Evolutionary conservation across 257 asterid genomes (phyloP).

Genomic region (Voacanga thouarsii): DNA sequence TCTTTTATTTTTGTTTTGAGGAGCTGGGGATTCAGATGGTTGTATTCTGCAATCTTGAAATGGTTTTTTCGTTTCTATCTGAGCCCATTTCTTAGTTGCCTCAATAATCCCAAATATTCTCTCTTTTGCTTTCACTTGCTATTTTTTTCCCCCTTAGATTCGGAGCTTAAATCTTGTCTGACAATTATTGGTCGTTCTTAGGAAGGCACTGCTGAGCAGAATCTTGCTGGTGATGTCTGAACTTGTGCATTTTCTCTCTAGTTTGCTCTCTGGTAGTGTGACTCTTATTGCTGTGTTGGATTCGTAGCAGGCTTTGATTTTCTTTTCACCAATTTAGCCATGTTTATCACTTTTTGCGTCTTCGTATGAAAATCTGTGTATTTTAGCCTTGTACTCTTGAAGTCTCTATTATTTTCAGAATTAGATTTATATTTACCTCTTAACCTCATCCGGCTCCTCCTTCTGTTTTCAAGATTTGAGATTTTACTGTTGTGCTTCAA

Average conservation of each 20-base stretch:
- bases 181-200: background rate
- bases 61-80: background rate
- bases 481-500: background rate
- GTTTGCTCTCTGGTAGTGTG: background rate
- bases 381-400: background rate
- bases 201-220: constrained; percentile 1
- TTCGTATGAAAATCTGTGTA: background rate
- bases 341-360: background rate
- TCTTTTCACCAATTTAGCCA: background rate
- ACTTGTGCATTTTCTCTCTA: background rate
- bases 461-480: constrained; percentile 17
- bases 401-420: background rate
- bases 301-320: background rate
- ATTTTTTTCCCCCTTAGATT: background rate
- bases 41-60: background rate
- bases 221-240: constrained; percentile 9
- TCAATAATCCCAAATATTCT: background rate
- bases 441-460: constrained; percentile 4
- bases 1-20: background rate
- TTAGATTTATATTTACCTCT: background rate
- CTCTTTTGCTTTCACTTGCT: background rate
- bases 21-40: background rate
- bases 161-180: constrained; percentile 15
- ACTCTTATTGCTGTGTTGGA: background rate
- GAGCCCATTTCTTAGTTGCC: constrained; percentile 1